Evolutionary conservation across 768 basidiomycete species (phyloP), one percentile per base, ranked within the genome.

Genomic region (Daedaleopsis sinensis): DNA sequence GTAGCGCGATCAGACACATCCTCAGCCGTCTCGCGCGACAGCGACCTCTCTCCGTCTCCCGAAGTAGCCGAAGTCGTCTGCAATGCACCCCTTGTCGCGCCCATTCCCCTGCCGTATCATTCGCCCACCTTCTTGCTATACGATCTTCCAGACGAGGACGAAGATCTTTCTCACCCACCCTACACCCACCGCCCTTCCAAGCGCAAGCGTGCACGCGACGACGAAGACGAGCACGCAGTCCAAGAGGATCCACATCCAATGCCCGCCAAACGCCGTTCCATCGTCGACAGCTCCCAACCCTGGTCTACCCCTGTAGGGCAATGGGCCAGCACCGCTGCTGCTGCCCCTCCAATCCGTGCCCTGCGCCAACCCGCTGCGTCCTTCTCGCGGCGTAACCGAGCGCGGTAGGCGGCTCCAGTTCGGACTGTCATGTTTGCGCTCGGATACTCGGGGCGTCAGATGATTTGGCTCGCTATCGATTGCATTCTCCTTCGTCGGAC

Each of bases 41-140:
- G 72, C 19, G 69, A 69, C 58, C 46, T 65, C 12, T 64, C 72
- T 38, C 68, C 72, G 19, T 69, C 75, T 4, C 72, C 74, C 1
- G 65, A 70, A 21, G 36, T 74, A 11, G 64, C 81, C 47, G 79
- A 83, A 61, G 80, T 86, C 73, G 78, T 87, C 21, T 88, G 85
- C 76, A 82, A 86, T 62, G 84, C 85, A 2, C 88, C 88, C n/a
- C 78, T 89, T 57, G 74, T 88, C 62, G 87, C 86, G 0, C 88
- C 88, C 13, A 83, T 82, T 24, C 88, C 88, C 0, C 82, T 89
- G 39, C 88, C 88, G 1, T 88, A 85, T 73, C 85, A 87, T 57
- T 86, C 86, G 11, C 88, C 88, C 27, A 83, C 82, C 0, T 88
- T 88, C 71, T 83, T 89, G 57, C 84, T 87, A 56, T 88, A 86